Conservation (phyloP, 192 early-diverging fungal species). For the Mortierella claussenii region DNA sequence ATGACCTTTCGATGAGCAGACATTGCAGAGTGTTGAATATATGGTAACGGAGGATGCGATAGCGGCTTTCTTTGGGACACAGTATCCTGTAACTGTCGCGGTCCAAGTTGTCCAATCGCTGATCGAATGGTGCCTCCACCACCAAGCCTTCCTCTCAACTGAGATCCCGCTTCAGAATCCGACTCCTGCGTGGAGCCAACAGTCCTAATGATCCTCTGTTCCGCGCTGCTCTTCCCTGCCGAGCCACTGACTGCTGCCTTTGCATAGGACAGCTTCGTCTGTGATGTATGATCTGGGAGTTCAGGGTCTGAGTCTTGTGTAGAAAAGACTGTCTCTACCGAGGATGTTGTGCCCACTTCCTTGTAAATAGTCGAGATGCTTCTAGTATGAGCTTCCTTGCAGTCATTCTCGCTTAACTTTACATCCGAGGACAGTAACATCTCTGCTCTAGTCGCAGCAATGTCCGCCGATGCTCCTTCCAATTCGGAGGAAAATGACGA, state of each 20-base stretch:
- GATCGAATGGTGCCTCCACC: neutral
- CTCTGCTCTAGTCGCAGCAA: no score
- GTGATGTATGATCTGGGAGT: neutral
- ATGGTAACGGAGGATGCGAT: no score
- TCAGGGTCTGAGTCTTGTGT: conserved; percentile 9
- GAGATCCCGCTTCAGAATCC: neutral
- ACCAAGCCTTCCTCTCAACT: neutral
- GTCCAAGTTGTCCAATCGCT: neutral
- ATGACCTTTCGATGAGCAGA: neutral
- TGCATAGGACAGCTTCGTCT: no score
- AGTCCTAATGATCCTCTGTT: neutral
- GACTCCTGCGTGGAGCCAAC: conserved; percentile 6
- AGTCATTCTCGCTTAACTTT: neutral
- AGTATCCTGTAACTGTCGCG: neutral
- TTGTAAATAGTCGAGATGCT: no score
- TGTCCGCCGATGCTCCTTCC: neutral
- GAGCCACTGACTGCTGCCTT: no score
- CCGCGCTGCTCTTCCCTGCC: neutral
- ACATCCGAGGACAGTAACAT: conserved; percentile 16
- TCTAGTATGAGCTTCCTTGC: neutral
- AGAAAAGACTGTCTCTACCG: neutral
- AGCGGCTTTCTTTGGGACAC: neutral
- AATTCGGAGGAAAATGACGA: neutral
- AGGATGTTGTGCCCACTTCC: no score
- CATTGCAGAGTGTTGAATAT: no score